Evolutionary conservation across 2,329 filamentous ascomycete species (phyloP).

Genomic region (Elsinoe fawcettii): DNA sequence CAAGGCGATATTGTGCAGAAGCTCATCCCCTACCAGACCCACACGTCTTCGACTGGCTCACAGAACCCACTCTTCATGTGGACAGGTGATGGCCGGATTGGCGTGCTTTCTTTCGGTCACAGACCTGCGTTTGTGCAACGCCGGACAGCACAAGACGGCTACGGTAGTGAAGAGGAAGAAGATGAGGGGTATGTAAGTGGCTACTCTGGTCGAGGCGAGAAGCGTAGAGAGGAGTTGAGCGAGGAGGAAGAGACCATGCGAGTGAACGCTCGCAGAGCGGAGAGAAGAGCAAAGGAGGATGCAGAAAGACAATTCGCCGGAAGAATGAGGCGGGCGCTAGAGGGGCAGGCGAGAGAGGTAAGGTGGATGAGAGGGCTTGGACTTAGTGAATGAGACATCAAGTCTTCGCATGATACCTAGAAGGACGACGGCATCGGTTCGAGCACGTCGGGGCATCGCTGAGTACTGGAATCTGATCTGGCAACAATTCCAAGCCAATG

Average conservation of each 20-base stretch:
- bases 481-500: no score
- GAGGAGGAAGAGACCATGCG: slow-evolving; percentile 36
- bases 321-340: slow-evolving; percentile 66
- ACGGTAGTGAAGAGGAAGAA: slow-evolving; percentile 25
- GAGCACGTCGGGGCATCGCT: background rate
- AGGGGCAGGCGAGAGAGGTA: slow-evolving; percentile 71
- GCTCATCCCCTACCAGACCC: slow-evolving; percentile 50
- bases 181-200: slow-evolving; percentile 26
- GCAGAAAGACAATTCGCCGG: slow-evolving; percentile 57
- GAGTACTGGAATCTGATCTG: background rate
- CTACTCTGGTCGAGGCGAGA: background rate
- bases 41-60: slow-evolving; percentile 26
- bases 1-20: slow-evolving; percentile 71
- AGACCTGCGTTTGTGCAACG: slow-evolving; percentile 22
- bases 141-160: background rate
- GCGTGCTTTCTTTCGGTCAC: slow-evolving; percentile 51
- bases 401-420: no score
- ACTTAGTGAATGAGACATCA: slow-evolving; percentile 28
- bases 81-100: slow-evolving; percentile 75
- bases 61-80: slow-evolving; percentile 69
- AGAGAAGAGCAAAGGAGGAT: slow-evolving; percentile 45
- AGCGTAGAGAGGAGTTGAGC: slow-evolving; percentile 19
- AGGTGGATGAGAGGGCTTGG: slow-evolving; percentile 64
- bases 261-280: slow-evolving; percentile 36
- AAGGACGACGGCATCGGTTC: background rate